Evolutionary conservation across 78 protist species (phyloP), one percentile per base, ranked within the genome.

Genomic region (Corallochytrium limacisporum): DNA sequence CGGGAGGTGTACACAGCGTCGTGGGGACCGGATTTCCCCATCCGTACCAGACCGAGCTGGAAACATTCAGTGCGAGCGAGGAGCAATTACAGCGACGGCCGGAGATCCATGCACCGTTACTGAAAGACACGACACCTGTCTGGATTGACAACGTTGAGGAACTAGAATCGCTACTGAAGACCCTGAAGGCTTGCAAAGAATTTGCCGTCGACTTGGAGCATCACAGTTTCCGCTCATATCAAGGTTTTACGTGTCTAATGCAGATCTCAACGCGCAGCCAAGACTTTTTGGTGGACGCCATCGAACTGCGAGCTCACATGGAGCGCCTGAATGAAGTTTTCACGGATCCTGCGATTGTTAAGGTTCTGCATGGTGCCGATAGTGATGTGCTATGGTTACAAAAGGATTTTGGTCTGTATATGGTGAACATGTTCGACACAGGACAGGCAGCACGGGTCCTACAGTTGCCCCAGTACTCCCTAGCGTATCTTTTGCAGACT

Each of bases 341-440:
- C 72, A 65, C 91, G 33, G 51, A 95, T 56, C 96, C 96, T 18
- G 4, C 20, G 10, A 48, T 91, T 4, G 71, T 87, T 55, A 93
- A 95, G 81, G 78, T 70, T 1, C 42, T 91, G n/a, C 96, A 91
- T 69, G 96, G 96, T 0, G 78, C 83, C 20, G 89, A 83, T 42
- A 39, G 50, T 26, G 96, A 91, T 44, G 60, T 94, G 15, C 63
- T 71, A 47, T 88, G 95, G 95, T 65, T 94, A 28, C 97, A 94
- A 76, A 20, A 89, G 4, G 98, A 94, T 63, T 87, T 92, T 39
- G 93, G 95, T 7, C 47, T 96, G 26, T 96, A 96, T 77, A 32
- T 94, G n/a, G 98, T 94, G 55, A 91, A 91, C 68, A n/a, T 92
- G 79, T 92, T 94, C 43, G 99, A 94, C 68, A 90, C 98, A 1